These are phyloP conservation scores for Chytriomyces sp. DNA, from an alignment of 192 early-diverging fungal species.

Conservation along the genomic window DNA sequence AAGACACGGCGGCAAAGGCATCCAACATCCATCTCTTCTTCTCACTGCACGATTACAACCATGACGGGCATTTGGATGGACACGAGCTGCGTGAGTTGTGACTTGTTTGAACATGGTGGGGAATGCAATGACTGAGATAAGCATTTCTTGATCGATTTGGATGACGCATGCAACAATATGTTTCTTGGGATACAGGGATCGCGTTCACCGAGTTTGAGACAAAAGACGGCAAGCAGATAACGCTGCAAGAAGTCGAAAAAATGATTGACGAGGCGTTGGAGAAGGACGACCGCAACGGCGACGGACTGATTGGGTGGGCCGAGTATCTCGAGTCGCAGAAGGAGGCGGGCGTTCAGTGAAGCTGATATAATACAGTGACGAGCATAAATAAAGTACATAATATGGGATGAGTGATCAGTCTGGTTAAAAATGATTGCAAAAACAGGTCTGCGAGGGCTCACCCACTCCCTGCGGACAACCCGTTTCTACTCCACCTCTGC, in stretches of 20 bases:
- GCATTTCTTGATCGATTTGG: not conserved
- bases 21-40: constrained; percentile 22
- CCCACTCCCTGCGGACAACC: not conserved
- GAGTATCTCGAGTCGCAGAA: constrained; percentile 34
- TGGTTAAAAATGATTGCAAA: not conserved
- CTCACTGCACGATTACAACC: constrained; percentile 71
- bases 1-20: not conserved
- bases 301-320: constrained; percentile 60
- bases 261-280: constrained; percentile 75
- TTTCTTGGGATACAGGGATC: not conserved
- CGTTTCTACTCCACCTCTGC: not conserved
- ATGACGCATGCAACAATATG: not conserved
- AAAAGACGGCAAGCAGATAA: constrained; percentile 2
- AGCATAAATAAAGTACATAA: not conserved
- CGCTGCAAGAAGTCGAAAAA: constrained; percentile 56
- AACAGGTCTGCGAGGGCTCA: not conserved
- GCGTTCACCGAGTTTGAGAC: constrained; percentile 27
- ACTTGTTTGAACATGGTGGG: not conserved
- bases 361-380: not conserved
- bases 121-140: not conserved
- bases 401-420: too few relatives aligned
- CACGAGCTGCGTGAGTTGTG: constrained; percentile 65
- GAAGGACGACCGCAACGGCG: constrained; percentile 77
- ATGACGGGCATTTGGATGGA: constrained; percentile 75
- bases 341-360: not conserved